Base-by-base conservation (phyloP, 768 basidiomycete species). In the Lactarius hatsudake region DNA sequence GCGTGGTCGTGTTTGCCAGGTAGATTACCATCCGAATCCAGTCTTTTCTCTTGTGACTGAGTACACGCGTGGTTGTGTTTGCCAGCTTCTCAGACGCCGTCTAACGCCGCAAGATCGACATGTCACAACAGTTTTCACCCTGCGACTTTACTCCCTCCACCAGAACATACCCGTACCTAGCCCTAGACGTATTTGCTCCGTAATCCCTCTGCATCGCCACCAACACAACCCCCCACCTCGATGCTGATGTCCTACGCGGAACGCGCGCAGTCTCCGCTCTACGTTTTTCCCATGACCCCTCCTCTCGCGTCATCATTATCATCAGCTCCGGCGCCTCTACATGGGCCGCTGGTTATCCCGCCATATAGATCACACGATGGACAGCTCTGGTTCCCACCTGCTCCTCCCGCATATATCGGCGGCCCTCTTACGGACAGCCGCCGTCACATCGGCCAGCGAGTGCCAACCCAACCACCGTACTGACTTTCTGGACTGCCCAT, bases 81-180 rank as follows among this genome's bases (percentile, higher is more conserved):
- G n/a, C n/a, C n/a, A n/a, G n/a, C n/a, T n/a, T n/a, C n/a, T n/a
- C n/a, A n/a, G n/a, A n/a, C n/a, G n/a, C n/a, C n/a, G n/a, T n/a
- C n/a, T n/a, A n/a, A n/a, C n/a, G n/a, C n/a, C n/a, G n/a, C n/a
- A n/a, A n/a, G n/a, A n/a, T n/a, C n/a, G n/a, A n/a, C n/a, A n/a
- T n/a, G n/a, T n/a, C n/a, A n/a, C n/a, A n/a, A n/a, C n/a, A n/a
- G n/a, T n/a, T 79, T 86, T 28, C 88, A 92, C 74, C 87, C 89
- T 1, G 75, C 78, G n/a, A 85, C 87, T 8, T 71, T 86, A 9
- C 84, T 86, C n/a, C 75, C 78, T 23, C 69, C 75, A 18, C 70
- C 67, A n/a, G 70, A 68, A 30, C 70, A 23, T 62, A 68, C 48
- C 55, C 51, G 13, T 64, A 57, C 40, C 60, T 58, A 8, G 38